Conservation (phyloP, 805 yeast genomes). For the Zygosaccharomyces bailii region DNA sequence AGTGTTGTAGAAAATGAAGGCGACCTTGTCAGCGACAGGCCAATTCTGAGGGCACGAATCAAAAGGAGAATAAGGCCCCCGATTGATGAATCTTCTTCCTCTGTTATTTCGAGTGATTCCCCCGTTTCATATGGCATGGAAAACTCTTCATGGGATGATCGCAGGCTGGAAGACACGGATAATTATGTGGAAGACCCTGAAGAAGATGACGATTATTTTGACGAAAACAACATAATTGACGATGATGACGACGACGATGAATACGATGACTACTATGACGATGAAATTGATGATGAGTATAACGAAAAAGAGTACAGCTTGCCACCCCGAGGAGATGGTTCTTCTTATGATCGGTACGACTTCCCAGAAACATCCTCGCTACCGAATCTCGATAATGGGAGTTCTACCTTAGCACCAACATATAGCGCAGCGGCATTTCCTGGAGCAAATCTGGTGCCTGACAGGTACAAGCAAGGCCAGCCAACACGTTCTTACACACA, state of each 20-base stretch:
- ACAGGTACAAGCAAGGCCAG: not conserved
- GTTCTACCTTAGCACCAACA: not conserved
- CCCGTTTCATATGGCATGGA: constrained; percentile 5
- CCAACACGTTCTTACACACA: not conserved
- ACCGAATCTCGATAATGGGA: not conserved
- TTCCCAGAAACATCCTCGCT: constrained; percentile 4
- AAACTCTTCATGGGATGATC: constrained; percentile 4
- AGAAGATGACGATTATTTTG: constrained; percentile 6
- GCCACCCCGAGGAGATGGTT: not conserved
- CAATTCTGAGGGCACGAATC: not conserved
- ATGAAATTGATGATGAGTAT: constrained; percentile 8
- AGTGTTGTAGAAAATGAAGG: constrained; percentile 5
- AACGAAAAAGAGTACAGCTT: constrained; percentile 6
- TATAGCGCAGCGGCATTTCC: not conserved
- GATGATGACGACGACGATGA: constrained; percentile 8
- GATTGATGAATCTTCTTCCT: constrained; percentile 3
- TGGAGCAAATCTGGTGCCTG: not conserved
- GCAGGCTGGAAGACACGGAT: not conserved
- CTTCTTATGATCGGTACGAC: not conserved
- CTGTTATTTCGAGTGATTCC: constrained; percentile 5
- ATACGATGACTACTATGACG: constrained; percentile 9
- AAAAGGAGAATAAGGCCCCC: constrained; percentile 1
- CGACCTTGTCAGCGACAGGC: constrained; percentile 1
- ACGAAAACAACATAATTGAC: constrained; percentile 5
- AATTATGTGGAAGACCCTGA: constrained; percentile 5